Base-by-base conservation (phyloP, 345 rosid genomes). In the Ceriops tagal region DNA sequence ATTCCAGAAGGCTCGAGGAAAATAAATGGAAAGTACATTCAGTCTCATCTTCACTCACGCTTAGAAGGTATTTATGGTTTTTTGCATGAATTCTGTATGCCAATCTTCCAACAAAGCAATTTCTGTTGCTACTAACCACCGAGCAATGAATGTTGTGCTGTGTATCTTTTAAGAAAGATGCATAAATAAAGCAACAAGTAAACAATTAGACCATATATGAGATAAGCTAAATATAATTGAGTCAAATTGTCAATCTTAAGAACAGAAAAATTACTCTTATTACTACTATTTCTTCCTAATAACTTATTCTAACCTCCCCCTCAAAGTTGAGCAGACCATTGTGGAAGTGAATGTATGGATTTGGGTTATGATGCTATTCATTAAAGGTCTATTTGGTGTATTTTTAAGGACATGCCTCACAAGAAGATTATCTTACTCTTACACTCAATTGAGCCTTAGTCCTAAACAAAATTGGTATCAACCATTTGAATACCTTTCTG, bases 1-100 rank as follows among this genome's bases (percentile, higher is more conserved):
- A 86, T 88, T 67, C 88, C 92, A n/a, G 74, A 73, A 79, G 89
- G 92, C 67, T 80, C 93, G 43, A 91, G 98, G 79, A 89, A 89
- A 79, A 89, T 93, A 61, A 85, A 87, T 61, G 98, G 98, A 53
- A 93, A 85, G 71, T 89, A 87, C 81, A 82, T 93, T 71, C 97
- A 93, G 8, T 89, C 96, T 8, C 96, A 93, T 70, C 93, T 93
- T 71, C 83, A 74, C 65, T 74, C 83, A 24, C 89, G 93, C 37
- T 85, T 91, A 79, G 81, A 83, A 70, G 97, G 98, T 93, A 70
- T 10, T 46, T 56, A n/a, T 62, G 22, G 21, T 37, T 56, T 49
- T 30, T 65, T 22, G 30, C 58, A 24, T 61, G 19, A 10, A 30
- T 30, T 53, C 24, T 28, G 61, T n/a, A 34, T 13, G 51, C 19